Evolutionary conservation across 2,329 filamentous ascomycete species (phyloP).

Genomic region (Rhynchosporium agropyri): DNA sequence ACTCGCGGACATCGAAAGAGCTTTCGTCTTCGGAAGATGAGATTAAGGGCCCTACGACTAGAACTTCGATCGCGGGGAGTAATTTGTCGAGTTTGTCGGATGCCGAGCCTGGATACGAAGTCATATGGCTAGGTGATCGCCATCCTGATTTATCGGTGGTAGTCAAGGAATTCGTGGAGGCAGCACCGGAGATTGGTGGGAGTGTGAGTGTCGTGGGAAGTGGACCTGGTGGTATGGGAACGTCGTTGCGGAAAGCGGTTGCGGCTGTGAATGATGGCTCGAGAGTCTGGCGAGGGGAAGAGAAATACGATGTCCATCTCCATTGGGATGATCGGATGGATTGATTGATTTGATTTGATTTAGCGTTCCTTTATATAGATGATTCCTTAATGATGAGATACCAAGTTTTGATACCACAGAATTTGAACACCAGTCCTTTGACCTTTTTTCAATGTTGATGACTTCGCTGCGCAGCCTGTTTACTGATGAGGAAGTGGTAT

Average conservation of each 20-base stretch:
- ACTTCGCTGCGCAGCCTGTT: too few species aligned
- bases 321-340: slow-evolving; percentile 59
- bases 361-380: background rate
- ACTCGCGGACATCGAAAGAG: slow-evolving; percentile 6
- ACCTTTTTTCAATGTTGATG: too few species aligned
- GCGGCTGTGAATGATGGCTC: slow-evolving; percentile 55
- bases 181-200: slow-evolving; percentile 47
- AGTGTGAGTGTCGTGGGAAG: slow-evolving; percentile 61
- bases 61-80: slow-evolving; percentile 6
- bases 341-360: slow-evolving; percentile 17
- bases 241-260: slow-evolving; percentile 57
- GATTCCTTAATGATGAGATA: background rate
- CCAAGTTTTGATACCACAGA: background rate
- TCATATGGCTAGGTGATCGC: background rate
- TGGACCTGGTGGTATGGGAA: slow-evolving; percentile 62
- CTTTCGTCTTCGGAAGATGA: slow-evolving; percentile 6
- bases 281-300: slow-evolving; percentile 60
- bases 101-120: background rate
- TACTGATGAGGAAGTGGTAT: too few species aligned
- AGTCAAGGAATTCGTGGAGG: slow-evolving; percentile 52
- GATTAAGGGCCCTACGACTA: background rate
- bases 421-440: too few species aligned
- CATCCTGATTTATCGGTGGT: slow-evolving; percentile 50
- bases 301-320: slow-evolving; percentile 57
- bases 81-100: slow-evolving; percentile 8